Evolutionary conservation across 352 stramenopile genomes (phyloP).

Genomic region (Thalassiosira mediterranea): DNA sequence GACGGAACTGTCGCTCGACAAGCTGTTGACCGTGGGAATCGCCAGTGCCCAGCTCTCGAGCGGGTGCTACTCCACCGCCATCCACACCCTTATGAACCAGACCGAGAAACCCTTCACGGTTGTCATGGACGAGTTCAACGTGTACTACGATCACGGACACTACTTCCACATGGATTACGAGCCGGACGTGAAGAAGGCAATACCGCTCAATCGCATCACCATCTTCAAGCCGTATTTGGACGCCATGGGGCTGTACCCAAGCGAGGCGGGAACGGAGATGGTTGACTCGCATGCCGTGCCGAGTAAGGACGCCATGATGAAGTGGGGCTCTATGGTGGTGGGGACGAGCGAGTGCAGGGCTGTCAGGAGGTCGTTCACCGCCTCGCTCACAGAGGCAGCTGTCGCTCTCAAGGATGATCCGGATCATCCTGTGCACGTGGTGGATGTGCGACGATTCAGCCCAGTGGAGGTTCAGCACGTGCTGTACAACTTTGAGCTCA

Average conservation of each 20-base stretch:
- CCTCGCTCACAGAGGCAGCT: conserved; percentile 54
- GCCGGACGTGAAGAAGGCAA: conserved; percentile 55
- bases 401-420: conserved; percentile 2
- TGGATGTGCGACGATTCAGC: conserved; percentile 69
- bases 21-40: conserved; percentile 54
- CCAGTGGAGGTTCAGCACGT: conserved; percentile 75
- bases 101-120: conserved; percentile 70
- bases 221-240: conserved; percentile 72
- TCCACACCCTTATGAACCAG: conserved; percentile 72
- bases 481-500: conserved; percentile 77
- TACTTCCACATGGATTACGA: conserved; percentile 82
- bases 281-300: conserved; percentile 6
- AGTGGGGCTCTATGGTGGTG: conserved; percentile 68
- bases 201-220: conserved; percentile 73
- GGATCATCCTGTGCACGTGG: conserved; percentile 41
- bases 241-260: conserved; percentile 58
- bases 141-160: conserved; percentile 71
- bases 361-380: conserved; percentile 54
- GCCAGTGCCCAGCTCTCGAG: conserved; percentile 51
- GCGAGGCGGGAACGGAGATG: conserved; percentile 44
- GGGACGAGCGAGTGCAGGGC: conserved; percentile 62
- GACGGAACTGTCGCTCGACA: conserved; percentile 44
- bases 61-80: conserved; percentile 66
- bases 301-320: conserved; percentile 42
- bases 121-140: conserved; percentile 80